A percentile compares a stretch with the other conserved stretches of the same genome.
Evolutionary conservation across 768 basidiomycete genomes (phyloP).

Genomic region (Russula emetica): DNA sequence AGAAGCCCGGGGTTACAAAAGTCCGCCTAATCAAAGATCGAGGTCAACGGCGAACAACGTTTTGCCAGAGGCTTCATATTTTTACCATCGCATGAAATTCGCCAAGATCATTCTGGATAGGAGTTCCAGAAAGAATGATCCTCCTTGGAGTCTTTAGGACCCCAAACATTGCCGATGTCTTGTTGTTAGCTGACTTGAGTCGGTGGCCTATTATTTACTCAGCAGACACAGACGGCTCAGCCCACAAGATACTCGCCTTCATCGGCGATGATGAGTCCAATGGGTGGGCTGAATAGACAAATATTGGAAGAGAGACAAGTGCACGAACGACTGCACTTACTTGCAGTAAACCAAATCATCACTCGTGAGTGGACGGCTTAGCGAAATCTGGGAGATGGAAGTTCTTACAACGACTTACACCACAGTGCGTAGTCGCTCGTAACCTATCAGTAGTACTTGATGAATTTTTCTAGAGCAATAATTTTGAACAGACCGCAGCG

Average conservation of each 20-base stretch:
- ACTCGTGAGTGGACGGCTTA: conserved; percentile 33
- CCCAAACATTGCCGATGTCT: conserved; percentile 85
- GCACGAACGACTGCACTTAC: conserved; percentile 38
- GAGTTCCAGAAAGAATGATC: conserved; percentile 92
- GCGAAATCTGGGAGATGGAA: conserved; percentile 6
- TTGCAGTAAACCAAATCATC: conserved; percentile 58
- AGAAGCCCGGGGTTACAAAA: conserved; percentile 93
- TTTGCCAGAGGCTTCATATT: background rate
- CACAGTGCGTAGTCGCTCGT: conserved; percentile 81
- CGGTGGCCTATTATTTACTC: conserved; percentile 61
- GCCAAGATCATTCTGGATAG: conserved; percentile 92
- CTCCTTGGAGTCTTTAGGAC: conserved; percentile 68
- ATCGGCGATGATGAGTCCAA: conserved; percentile 92
- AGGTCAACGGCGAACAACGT: background rate
- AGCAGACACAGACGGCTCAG: background rate
- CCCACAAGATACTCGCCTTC: conserved; percentile 56
- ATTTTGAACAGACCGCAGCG: conserved; percentile 4
- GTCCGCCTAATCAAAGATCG: conserved; percentile 54
- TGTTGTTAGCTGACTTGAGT: conserved; percentile 86
- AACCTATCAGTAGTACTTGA: conserved; percentile 90
- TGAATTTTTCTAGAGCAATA: conserved; percentile 52
- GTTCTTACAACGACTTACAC: conserved; percentile 45
- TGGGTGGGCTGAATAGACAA: conserved; percentile 59
- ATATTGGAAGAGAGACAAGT: background rate
- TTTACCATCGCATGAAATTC: conserved; percentile 96